Percentiles rank a stretch among this genome's conserved stretches.
Conservation (phyloP, 345 rosid genomes). For the Passiflora organensis region DNA sequence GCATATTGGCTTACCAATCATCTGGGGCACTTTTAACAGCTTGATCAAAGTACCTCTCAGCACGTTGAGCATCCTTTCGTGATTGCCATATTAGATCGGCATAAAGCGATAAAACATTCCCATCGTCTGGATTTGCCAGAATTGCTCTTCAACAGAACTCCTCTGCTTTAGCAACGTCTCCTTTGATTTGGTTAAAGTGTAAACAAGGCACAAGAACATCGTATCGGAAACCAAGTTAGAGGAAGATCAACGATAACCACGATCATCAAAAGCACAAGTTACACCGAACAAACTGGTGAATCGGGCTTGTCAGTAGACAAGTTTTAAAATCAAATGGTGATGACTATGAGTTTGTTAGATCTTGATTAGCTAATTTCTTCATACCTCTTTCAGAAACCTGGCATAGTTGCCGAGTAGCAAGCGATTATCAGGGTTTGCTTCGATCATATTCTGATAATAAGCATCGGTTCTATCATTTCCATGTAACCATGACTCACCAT, state of each 20-base stretch:
- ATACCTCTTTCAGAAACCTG: slow-evolving; percentile 63
- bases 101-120: slow-evolving; percentile 44
- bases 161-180: slow-evolving; percentile 56
- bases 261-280: too few species aligned
- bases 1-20: slow-evolving; percentile 41
- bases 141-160: slow-evolving; percentile 62
- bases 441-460: slow-evolving; percentile 57
- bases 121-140: slow-evolving; percentile 56
- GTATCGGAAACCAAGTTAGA: neutral
- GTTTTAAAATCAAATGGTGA: too few species aligned
- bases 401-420: slow-evolving; percentile 65
- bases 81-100: slow-evolving; percentile 58
- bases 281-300: too few species aligned
- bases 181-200: slow-evolving; percentile 33
- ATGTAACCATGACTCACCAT: slow-evolving; percentile 23
- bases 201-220: neutral
- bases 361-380: too few species aligned
- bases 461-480: slow-evolving; percentile 43
- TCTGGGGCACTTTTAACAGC: slow-evolving; percentile 56
- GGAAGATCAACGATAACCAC: too few species aligned
- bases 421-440: slow-evolving; percentile 45
- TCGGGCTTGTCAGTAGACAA: too few species aligned
- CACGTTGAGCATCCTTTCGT: slow-evolving; percentile 43
- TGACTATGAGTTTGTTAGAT: too few species aligned
- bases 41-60: slow-evolving; percentile 49